Evolutionary conservation across 352 stramenopile species (phyloP), one percentile per base, ranked within the genome.

Genomic region (Phytophthora cryptogea): DNA sequence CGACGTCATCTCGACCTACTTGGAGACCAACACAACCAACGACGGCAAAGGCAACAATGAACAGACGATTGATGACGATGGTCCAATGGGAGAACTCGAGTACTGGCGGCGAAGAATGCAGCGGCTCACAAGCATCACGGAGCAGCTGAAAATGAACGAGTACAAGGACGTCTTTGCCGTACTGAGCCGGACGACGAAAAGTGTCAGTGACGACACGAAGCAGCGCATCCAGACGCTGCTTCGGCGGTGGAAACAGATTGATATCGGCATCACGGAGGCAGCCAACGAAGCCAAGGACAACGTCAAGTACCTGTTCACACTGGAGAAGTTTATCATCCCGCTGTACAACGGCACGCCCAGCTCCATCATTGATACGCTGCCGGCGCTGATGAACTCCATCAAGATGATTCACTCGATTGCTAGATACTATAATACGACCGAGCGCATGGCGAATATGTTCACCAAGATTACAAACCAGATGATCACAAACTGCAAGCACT

Each of bases 331-430:
- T 62, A 89, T 96, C 47, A 78, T 94, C 11, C 88, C 88, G 16
- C 63, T 96, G 13, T 95, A 95, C 53, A 97, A 87, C 16, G 96
- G 95, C 48, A 98, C 95, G 30, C 93, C 96, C 4, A 96, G 92
- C 54, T 96, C 92, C n/a, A 99, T 99, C 56, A 98, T 99, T 54
- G 97, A 99, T 77, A 98, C 96, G 44, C 77, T 99, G 13, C 97
- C 97, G 5, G 96, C 96, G 28, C 83, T 99, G 4, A 98, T 99
- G 79, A 99, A 99, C 77, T 98, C 92, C 28, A 99, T 99, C 80
- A 99, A 99, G 80, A 99, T 99, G 97, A 99, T 99, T 59, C 96
- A 99, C 67, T 98, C 95, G 9, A 99, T 99, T 59, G 94, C 96
- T 54, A 80, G 97, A 42, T 99, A 99, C 62, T 99, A 99, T 83